phyloP scores from a whole-genome alignment of 768 basidiomycete genomes.

The Tylopilus plumbeoviolaceoides region DNA sequence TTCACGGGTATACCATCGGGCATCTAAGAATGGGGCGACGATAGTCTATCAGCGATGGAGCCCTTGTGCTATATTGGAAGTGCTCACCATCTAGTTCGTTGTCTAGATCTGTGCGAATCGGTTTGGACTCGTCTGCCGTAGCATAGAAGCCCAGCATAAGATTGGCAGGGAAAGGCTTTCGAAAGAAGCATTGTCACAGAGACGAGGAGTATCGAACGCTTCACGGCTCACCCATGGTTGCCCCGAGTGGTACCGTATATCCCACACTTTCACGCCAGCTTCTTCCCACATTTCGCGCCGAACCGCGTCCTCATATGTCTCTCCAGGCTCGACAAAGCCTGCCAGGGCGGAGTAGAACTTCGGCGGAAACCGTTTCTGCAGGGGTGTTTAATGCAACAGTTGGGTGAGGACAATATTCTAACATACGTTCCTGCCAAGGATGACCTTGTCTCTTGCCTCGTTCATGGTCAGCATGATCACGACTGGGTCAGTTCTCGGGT shows the following conservation, averaged over 20 bases:
- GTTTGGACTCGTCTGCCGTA: conserved; percentile 64
- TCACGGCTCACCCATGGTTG: conserved; percentile 74
- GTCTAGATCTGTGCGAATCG: conserved; percentile 82
- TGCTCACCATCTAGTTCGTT: conserved; percentile 84
- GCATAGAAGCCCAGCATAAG: conserved; percentile 91
- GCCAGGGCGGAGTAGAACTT: conserved; percentile 87
- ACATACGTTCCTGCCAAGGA: conserved; percentile 83
- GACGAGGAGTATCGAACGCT: not conserved
- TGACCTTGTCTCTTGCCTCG: conserved; percentile 72
- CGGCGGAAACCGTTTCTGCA: conserved; percentile 59
- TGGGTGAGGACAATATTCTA: not conserved
- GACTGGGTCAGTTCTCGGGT: conserved; percentile 82
- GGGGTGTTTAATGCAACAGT: not conserved
- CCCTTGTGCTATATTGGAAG: not conserved
- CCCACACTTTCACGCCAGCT: conserved; percentile 83
- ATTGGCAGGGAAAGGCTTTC: conserved; percentile 84
- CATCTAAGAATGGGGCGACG: conserved; percentile 50
- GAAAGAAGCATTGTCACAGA: conserved; percentile 1
- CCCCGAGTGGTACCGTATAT: conserved; percentile 79
- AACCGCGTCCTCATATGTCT: conserved; percentile 92
- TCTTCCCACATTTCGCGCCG: conserved; percentile 94
- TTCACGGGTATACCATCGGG: conserved; percentile 80
- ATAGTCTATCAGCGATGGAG: not conserved
- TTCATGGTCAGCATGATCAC: conserved; percentile 90
- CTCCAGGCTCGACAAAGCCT: conserved; percentile 93